Base-by-base conservation (phyloP, 108 stramenopile genomes). In the Poteriospumella lacustris region DNA sequence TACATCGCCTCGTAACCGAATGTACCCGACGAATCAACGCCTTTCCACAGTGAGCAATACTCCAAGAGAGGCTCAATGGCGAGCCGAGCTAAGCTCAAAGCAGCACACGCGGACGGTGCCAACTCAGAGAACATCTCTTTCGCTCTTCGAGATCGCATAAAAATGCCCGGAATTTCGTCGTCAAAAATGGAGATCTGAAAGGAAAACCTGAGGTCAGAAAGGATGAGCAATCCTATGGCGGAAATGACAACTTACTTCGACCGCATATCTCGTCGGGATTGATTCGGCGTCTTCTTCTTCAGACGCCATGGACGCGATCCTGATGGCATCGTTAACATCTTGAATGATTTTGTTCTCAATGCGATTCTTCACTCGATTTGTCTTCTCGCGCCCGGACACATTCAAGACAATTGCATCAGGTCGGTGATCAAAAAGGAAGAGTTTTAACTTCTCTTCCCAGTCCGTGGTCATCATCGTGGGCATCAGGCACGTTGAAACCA, bases 1-100 rank as follows among this genome's bases (percentile, higher is more conserved):
- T 89, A 93, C 12, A 95, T 83, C 85, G 93, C 86, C 72, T 96
- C 94, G 9, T 91, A 89, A 19, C 92, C 91, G 84, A 93, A 93
- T 5, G 31, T 86, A 79, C 26, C 90, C 88, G 91, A 85, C 64
- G 92, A 90, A 86, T 91, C 91, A 34, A 91, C 91, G 36, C 91
- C 89, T 64, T 87, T 89, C 95, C 95, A 96, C 39, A 92, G 84
- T 79, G 91, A 90, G 9, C 91, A 85, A 58, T 93, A 76, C 84
- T 96, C 93, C 29, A 85, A 83, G 5, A 96, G 83, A 26, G 93
- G 95, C 78, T 94, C 91, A 69, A 91, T 85, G 0, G 91, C 92
- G 81, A 89, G 88, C 34, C 95, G 86, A 36, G 92, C 93, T 80
- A 91, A 33, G 36, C 70, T 29, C 12, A 73, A 5, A 52, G 70